Conservation (phyloP, 306 rosid genomes). For the Cercis canadensis region DNA sequence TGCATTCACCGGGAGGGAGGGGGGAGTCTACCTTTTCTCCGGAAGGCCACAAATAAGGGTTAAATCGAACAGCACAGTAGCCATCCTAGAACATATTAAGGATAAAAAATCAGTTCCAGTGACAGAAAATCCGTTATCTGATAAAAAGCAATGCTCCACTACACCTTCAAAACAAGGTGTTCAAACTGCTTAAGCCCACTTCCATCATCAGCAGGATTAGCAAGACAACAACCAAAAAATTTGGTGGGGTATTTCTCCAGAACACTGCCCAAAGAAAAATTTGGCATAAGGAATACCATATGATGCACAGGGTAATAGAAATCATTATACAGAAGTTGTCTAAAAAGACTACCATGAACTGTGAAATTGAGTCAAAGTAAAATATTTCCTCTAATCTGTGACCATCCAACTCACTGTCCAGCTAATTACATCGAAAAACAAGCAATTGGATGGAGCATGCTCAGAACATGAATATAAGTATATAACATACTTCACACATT, state of each 20-base stretch:
- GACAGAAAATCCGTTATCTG: constrained; percentile 5
- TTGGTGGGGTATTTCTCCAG: constrained; percentile 78
- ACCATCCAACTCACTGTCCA: constrained; percentile 14
- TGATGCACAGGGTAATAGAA: not conserved
- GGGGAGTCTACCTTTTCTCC: constrained; percentile 64
- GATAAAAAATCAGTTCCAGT: constrained; percentile 26
- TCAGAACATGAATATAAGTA: constrained; percentile 5
- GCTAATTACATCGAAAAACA: constrained; percentile 16
- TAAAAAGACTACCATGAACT: not conserved
- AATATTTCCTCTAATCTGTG: not conserved
- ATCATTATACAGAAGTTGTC: constrained; percentile 20
- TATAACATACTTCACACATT: constrained; percentile 7
- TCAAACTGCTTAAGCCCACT: constrained; percentile 78
- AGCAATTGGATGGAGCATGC: constrained; percentile 6
- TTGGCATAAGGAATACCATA: constrained; percentile 16
- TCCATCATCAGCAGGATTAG: constrained; percentile 86
- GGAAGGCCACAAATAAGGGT: constrained; percentile 91
- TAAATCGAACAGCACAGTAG: constrained; percentile 82
- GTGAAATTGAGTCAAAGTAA: not conserved
- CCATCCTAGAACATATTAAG: constrained; percentile 65
- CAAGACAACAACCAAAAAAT: constrained; percentile 93
- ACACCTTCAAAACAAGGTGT: constrained; percentile 72
- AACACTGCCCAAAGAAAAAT: constrained; percentile 59
- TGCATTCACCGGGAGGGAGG: not conserved
- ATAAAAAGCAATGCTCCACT: constrained; percentile 23